phyloP scores from a whole-genome alignment of 1,284 basidiomycete genomes.

The Cystobasidium sp. region DNA sequence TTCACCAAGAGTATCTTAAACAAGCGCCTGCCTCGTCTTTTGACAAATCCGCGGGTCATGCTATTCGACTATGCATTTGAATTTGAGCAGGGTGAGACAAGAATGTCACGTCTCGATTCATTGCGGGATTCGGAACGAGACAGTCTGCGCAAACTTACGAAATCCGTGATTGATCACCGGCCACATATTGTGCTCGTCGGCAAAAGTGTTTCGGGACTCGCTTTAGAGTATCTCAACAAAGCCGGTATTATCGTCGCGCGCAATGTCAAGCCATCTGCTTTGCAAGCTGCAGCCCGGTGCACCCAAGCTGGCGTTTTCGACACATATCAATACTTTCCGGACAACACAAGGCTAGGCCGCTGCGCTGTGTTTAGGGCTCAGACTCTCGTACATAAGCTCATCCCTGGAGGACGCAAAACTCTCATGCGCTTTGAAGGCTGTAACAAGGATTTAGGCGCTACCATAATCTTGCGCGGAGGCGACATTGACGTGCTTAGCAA shows the following conservation, averaged over 20 bases:
- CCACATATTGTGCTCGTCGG: slow-evolving; percentile 93
- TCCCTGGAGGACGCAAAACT: slow-evolving; percentile 88
- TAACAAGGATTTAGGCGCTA: slow-evolving; percentile 87
- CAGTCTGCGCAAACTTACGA: slow-evolving; percentile 85
- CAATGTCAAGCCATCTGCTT: slow-evolving; percentile 83
- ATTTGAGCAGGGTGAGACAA: slow-evolving; percentile 86
- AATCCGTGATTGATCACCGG: slow-evolving; percentile 83
- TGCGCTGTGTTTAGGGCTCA: slow-evolving; percentile 87
- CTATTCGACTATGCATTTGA: slow-evolving; percentile 94
- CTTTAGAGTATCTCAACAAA: slow-evolving; percentile 83
- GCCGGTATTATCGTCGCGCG: slow-evolving; percentile 90
- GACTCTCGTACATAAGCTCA: slow-evolving; percentile 89
- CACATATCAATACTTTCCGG: slow-evolving; percentile 89
- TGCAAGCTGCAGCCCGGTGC: slow-evolving; percentile 86
- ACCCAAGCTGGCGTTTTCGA: slow-evolving; percentile 94
- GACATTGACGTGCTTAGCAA: slow-evolving; percentile 76
- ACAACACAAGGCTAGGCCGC: slow-evolving; percentile 87
- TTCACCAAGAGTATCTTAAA: slow-evolving; percentile 98
- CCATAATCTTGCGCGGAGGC: slow-evolving; percentile 89
- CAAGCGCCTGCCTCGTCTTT: slow-evolving; percentile 66
- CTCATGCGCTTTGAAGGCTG: slow-evolving; percentile 98
- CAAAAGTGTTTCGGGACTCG: slow-evolving; percentile 87
- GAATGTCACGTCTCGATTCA: slow-evolving; percentile 91
- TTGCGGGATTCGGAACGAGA: slow-evolving; percentile 93
- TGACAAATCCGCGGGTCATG: slow-evolving; percentile 81